Conservation (phyloP, 257 asterid genomes). For the Solanum gracilifrons region DNA sequence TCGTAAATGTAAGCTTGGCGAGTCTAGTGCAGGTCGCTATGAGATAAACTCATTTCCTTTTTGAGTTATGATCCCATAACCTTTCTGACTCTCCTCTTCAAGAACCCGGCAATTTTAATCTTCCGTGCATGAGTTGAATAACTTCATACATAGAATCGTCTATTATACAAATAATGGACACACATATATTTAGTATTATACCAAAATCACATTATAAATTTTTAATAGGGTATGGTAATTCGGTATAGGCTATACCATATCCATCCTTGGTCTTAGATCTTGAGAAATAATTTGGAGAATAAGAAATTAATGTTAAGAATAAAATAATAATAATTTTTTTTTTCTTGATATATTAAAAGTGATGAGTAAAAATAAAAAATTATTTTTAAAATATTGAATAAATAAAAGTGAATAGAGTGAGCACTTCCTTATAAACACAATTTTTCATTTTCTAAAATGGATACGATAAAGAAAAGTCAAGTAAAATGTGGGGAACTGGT, state of each 20-base stretch:
- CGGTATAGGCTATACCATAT: rapidly evolving
- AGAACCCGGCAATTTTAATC: not conserved
- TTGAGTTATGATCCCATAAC: not conserved
- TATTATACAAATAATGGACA: not conserved
- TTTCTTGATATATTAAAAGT: too few species aligned
- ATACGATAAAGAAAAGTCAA: too few species aligned
- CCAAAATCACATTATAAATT: not conserved
- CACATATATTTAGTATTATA: not conserved
- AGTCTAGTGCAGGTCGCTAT: not conserved
- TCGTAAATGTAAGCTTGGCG: not conserved
- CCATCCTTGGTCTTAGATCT: not conserved
- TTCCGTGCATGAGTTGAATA: not conserved
- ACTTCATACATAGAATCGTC: not conserved
- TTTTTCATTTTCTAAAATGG: too few species aligned
- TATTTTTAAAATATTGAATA: too few species aligned
- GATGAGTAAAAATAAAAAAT: too few species aligned
- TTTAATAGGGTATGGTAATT: too few species aligned
- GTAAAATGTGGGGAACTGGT: too few species aligned
- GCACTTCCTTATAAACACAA: not conserved
- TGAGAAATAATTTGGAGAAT: not conserved
- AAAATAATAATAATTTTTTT: too few species aligned
- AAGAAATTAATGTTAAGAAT: not conserved
- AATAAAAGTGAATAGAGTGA: not conserved
- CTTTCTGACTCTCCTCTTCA: not conserved
- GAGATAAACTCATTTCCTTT: not conserved